These are phyloP conservation scores for Hypoxylon sp. DNA, from an alignment of 2,329 filamentous ascomycete genomes.

Conservation along the genomic window DNA sequence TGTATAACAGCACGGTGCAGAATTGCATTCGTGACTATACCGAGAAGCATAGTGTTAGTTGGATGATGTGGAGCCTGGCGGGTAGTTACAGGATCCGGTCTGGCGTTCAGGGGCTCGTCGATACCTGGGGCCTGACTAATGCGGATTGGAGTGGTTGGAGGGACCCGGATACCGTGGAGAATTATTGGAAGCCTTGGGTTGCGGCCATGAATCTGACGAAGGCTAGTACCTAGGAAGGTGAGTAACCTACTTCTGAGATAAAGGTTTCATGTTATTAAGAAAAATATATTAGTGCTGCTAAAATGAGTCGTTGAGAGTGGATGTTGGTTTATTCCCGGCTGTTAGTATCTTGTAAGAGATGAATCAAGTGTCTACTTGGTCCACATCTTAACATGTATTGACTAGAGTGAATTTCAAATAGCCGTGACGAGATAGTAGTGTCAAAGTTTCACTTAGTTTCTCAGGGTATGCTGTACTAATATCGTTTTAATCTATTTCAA, in stretches of 20 bases:
- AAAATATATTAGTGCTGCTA: neutral
- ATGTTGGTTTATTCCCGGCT: neutral
- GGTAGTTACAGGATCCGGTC: slow-evolving; percentile 63
- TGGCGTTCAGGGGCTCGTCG: slow-evolving; percentile 61
- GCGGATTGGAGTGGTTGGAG: slow-evolving; percentile 64
- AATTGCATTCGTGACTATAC: slow-evolving; percentile 63
- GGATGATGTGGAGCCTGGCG: slow-evolving; percentile 66
- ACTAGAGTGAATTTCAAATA: neutral
- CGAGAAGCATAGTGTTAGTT: slow-evolving; percentile 61
- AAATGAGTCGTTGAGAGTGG: neutral
- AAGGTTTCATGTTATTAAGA: neutral
- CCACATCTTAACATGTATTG: neutral
- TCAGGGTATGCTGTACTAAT: no score
- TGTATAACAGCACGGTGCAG: slow-evolving; percentile 63
- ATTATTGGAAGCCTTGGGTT: slow-evolving; percentile 67
- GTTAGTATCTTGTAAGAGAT: neutral
- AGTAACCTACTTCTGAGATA: neutral
- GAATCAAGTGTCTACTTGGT: neutral
- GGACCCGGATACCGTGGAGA: slow-evolving; percentile 61
- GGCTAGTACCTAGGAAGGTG: neutral
- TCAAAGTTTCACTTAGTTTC: neutral
- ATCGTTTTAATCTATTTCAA: no score
- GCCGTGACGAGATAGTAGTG: neutral
- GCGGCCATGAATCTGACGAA: slow-evolving; percentile 57
- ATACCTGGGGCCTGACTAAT: slow-evolving; percentile 65